Percentiles rank a stretch among this genome's conserved stretches.
Conservation (phyloP, 257 asterid genomes). For the Vinca minor region DNA sequence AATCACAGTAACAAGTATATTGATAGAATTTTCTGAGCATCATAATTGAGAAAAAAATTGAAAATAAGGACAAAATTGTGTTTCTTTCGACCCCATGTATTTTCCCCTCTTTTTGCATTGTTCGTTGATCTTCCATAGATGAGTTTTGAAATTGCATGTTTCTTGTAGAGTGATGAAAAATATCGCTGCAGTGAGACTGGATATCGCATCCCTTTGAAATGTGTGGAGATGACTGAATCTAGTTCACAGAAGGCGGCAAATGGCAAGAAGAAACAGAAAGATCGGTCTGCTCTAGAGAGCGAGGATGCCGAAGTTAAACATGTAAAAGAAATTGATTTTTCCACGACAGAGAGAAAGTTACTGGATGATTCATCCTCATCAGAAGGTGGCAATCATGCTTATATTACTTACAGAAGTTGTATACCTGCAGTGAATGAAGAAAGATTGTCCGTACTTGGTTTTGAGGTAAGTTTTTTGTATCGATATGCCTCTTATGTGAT, state of each 20-base stretch:
- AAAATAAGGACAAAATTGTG: neutral
- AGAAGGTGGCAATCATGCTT: conserved; percentile 32
- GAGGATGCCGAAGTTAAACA: conserved; percentile 21
- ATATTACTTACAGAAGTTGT: conserved; percentile 84
- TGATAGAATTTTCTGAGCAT: neutral
- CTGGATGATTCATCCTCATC: conserved; percentile 42
- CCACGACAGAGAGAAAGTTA: conserved; percentile 43
- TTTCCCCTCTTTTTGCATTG: neutral
- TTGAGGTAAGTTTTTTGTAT: conserved; percentile 52
- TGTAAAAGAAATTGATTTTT: conserved; percentile 18
- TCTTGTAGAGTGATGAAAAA: conserved; percentile 61
- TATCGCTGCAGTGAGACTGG: conserved; percentile 91
- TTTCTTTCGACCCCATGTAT: neutral
- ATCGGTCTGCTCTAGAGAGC: conserved; percentile 55
- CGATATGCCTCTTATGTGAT: neutral
- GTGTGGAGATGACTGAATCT: conserved; percentile 44
- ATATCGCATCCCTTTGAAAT: conserved; percentile 85
- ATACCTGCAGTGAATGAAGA: conserved; percentile 83
- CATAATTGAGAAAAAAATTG: neutral
- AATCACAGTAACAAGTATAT: neutral
- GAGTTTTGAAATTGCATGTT: conserved; percentile 13
- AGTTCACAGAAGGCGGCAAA: conserved; percentile 33
- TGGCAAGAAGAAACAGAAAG: conserved; percentile 30
- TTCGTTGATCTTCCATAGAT: conserved; percentile 2
- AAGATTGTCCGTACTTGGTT: conserved; percentile 71